Evolutionary conservation across 768 basidiomycete genomes (phyloP), one percentile per base, ranked within the genome.

Genomic region (Xerocomellus dryophilus): DNA sequence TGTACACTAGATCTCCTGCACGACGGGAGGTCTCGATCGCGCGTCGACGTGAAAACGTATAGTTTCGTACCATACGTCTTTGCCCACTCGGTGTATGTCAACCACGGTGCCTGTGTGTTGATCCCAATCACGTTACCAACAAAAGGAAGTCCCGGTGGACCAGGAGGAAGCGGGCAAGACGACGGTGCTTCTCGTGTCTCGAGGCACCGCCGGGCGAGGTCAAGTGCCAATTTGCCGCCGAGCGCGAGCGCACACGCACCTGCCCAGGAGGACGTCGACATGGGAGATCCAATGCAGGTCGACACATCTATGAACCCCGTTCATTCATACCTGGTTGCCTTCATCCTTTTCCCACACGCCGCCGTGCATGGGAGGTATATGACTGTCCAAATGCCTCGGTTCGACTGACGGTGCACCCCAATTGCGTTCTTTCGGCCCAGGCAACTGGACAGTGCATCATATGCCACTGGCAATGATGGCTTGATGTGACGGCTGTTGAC

Each of bases 1-100:
- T 76, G 20, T 77, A 75, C 10, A 83, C 72, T 4, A 84, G 61
- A 8, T 75, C 66, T 1, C 78, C 73, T 77, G 38, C 17, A 12
- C 8, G 21, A 18, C 17, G 35, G 11, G 27, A 27, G 12, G 39
- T 27, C 23, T n/a, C n/a, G 17, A 31, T 34, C 18, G 5, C 17
- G 9, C 39, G 27, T 9, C 47, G n/a, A 29, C 8, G 21, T 7
- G 23, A 41, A 41, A 6, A 41, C 20, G 42, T 17, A 23, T 2
- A 48, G 21, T 23, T 46, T 20, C 43, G 18, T 48, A 56, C 76
- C 71, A 39, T 74, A 71, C 44, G 61, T 59, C 48, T 69, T 62
- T 51, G 62, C 60, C 76, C 76, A 78, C 34, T 67, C 58, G 17
- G 71, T 50, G 51, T 74, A 78, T 8, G 65, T 70, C 53, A 64